These are phyloP conservation scores for Capsella bursapastoris DNA, from an alignment of 345 rosid genomes.

Conservation along the genomic window DNA sequence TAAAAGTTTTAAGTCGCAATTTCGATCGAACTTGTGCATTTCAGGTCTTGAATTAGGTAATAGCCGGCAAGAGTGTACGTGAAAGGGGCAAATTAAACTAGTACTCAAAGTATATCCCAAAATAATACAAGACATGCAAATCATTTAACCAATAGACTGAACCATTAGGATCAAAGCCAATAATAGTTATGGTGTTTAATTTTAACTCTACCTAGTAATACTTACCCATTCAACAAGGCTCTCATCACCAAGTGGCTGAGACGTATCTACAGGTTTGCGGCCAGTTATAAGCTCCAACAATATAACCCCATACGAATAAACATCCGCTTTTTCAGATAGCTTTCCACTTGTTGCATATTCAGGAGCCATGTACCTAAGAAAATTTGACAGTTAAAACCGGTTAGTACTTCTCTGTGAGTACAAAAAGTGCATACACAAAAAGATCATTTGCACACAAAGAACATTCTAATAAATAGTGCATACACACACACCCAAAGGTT, in stretches of 20 bases:
- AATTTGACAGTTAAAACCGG: not conserved
- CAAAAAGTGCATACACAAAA: too few relatives aligned
- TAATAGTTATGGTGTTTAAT: not conserved
- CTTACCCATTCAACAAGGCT: constrained; percentile 98
- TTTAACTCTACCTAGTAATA: not conserved
- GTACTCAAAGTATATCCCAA: not conserved
- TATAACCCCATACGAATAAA: constrained; percentile 94
- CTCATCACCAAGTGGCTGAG: constrained; percentile 94
- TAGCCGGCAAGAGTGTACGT: not conserved
- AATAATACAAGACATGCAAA: too few relatives aligned
- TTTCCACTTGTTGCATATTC: constrained; percentile 98
- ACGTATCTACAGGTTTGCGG: constrained; percentile 91
- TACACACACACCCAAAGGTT: constrained; percentile 76
- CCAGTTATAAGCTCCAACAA: constrained; percentile 96
- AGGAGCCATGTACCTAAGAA: constrained; percentile 94
- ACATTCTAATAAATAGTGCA: constrained; percentile 10
- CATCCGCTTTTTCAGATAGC: constrained; percentile 93
- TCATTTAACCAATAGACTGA: too few relatives aligned
- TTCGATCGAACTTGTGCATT: not conserved
- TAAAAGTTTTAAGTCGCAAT: not conserved
- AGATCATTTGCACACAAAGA: not conserved
- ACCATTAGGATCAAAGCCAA: too few relatives aligned
- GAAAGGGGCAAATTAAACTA: not conserved
- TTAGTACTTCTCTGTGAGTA: not conserved
- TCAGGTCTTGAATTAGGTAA: not conserved